Percentiles rank a stretch among this genome's conserved stretches.
phyloP scores from a whole-genome alignment of 345 rosid genomes.

The Arabidopsis suecica region DNA sequence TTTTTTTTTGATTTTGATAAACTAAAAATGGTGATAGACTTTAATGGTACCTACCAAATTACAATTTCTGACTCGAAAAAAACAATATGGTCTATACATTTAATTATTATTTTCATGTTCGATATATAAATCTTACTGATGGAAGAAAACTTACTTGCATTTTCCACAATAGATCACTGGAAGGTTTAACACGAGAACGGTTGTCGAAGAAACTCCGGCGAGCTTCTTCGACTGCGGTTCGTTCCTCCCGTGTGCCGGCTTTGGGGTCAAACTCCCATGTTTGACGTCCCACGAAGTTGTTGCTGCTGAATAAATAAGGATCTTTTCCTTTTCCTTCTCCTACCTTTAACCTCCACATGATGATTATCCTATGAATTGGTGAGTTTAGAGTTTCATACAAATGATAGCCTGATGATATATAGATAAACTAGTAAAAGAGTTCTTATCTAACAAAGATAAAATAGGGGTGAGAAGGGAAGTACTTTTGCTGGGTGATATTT shows the following conservation, averaged over 20 bases:
- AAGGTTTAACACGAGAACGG: background rate
- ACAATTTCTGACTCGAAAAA: too few relatives aligned
- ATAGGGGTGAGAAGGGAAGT: background rate
- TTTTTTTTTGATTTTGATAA: too few relatives aligned
- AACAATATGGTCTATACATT: too few relatives aligned
- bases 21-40: too few relatives aligned
- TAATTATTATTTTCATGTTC: background rate
- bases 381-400: background rate
- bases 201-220: background rate
- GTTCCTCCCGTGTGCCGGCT: background rate
- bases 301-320: background rate
- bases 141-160: background rate
- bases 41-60: too few relatives aligned
- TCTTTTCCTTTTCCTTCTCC: background rate
- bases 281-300: background rate
- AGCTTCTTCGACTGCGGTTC: background rate
- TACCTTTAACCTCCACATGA: constrained; percentile 1
- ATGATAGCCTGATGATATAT: background rate
- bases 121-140: background rate
- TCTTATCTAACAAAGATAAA: too few relatives aligned
- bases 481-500: too few relatives aligned
- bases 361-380: background rate
- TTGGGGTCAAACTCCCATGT: constrained; percentile 2
- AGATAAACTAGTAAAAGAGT: background rate
- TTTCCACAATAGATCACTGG: background rate